These are phyloP conservation scores for Puya raimondii DNA, from an alignment of 176 grass and related monocot species.

Conservation along the genomic window DNA sequence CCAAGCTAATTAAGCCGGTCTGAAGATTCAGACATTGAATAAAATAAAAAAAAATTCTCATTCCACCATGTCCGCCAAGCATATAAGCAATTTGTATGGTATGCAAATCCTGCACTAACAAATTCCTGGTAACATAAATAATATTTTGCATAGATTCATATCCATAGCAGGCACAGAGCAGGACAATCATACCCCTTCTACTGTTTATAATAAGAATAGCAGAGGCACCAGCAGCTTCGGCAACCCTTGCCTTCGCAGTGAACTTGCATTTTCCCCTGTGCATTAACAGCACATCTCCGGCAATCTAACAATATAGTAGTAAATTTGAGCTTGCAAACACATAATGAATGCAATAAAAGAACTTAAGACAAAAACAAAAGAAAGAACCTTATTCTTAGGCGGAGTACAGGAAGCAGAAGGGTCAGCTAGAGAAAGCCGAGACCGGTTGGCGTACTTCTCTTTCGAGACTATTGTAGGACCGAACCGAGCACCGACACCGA, in stretches of 20 bases:
- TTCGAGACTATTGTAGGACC: conserved; percentile 79
- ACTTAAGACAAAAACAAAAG: conserved; percentile 5
- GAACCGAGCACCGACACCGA: conserved; percentile 93
- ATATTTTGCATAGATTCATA: neutral
- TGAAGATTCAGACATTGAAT: too few relatives aligned
- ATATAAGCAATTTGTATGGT: too few relatives aligned
- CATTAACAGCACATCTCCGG: conserved; percentile 77
- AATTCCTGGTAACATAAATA: neutral
- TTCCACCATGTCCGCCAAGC: too few relatives aligned
- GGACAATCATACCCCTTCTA: conserved; percentile 39
- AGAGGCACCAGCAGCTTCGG: conserved; percentile 83
- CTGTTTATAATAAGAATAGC: conserved; percentile 90
- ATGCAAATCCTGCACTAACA: neutral
- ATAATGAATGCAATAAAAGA: conserved; percentile 7
- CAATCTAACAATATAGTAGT: conserved; percentile 35
- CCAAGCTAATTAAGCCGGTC: too few relatives aligned
- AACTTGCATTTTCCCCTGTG: conserved; percentile 76
- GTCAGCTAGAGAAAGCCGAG: conserved; percentile 45
- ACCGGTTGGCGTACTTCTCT: conserved; percentile 71
- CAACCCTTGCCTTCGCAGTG: conserved; percentile 67
- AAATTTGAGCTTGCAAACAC: conserved; percentile 1
- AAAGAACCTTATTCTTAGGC: conserved; percentile 47
- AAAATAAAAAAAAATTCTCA: too few relatives aligned
- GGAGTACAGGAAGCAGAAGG: conserved; percentile 58
- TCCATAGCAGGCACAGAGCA: neutral